These are phyloP conservation scores for Aegilops speltoides DNA, from an alignment of 176 grass and related monocot genomes.

Conservation along the genomic window DNA sequence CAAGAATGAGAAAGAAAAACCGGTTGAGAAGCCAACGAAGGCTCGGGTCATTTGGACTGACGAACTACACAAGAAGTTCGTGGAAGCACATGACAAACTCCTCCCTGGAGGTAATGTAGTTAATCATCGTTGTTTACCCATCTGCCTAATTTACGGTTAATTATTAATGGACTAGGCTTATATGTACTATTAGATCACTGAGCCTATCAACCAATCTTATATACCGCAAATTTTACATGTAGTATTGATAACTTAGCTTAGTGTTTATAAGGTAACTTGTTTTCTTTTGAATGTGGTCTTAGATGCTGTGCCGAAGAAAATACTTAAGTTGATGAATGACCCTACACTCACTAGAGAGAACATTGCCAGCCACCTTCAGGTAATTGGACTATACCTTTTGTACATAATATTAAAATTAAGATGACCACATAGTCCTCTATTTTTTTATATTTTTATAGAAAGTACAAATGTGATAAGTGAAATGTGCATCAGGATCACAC, in stretches of 20 bases:
- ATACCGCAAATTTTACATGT: neutral
- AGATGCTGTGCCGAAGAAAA: constrained; percentile 34
- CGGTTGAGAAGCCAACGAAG: neutral
- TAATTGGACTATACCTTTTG: neutral
- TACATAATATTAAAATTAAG: neutral
- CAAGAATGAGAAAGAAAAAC: neutral
- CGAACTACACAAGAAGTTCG: neutral
- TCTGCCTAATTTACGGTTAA: too few species aligned
- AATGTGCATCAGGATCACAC: neutral
- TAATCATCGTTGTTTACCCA: neutral
- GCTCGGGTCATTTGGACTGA: neutral
- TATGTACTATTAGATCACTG: too few species aligned
- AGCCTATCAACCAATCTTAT: neutral
- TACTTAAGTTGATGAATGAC: constrained; percentile 28
- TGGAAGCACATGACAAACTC: neutral
- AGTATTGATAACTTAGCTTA: too few species aligned
- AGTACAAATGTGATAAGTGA: neutral
- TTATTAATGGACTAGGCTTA: neutral
- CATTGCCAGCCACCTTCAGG: constrained; percentile 44
- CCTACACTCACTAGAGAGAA: constrained; percentile 9
- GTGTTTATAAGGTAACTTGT: neutral
- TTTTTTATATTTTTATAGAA: neutral
- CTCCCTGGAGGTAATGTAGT: neutral
- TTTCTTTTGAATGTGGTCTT: neutral
- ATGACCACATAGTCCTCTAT: neutral